Conservation (phyloP, 306 rosid species). For the Malus asiatica region DNA sequence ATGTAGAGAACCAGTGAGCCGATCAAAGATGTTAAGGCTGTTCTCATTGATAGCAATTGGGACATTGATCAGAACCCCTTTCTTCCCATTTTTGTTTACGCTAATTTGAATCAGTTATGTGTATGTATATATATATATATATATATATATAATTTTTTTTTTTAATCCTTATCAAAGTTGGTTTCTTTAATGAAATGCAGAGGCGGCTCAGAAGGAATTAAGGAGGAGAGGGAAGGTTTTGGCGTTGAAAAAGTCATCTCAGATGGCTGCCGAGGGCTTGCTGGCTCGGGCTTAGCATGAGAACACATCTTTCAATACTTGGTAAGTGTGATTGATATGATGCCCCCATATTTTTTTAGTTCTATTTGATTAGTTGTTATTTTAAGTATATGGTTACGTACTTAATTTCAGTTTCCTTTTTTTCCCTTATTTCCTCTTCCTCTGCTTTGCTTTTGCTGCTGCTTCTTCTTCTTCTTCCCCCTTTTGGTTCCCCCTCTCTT, state of each 20-base stretch:
- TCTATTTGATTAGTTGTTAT: neutral
- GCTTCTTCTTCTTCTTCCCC: too few relatives aligned
- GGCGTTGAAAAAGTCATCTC: conserved; percentile 72
- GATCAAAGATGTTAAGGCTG: conserved; percentile 78
- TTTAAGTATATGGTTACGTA: neutral
- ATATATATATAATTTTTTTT: too few relatives aligned
- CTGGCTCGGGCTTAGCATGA: conserved; percentile 66
- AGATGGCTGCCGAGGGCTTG: conserved; percentile 77
- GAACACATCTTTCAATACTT: conserved; percentile 56
- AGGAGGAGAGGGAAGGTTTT: conserved; percentile 67
- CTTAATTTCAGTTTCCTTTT: too few relatives aligned
- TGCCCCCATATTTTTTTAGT: too few relatives aligned
- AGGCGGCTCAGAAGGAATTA: conserved; percentile 69
- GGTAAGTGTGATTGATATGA: conserved; percentile 33
- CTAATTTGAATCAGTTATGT: too few relatives aligned
- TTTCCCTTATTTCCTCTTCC: too few relatives aligned
- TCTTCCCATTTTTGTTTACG: too few relatives aligned
- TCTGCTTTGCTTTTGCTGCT: too few relatives aligned
- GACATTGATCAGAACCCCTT: conserved; percentile 40
- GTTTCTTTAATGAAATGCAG: conserved; percentile 28
- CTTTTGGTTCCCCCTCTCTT: too few relatives aligned
- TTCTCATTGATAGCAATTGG: conserved; percentile 78
- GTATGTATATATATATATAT: too few relatives aligned
- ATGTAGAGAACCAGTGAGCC: conserved; percentile 70
- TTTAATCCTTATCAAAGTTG: neutral